Evolutionary conservation across 805 yeast genomes (phyloP).

Genomic region (Isabelozyma gotoi): DNA sequence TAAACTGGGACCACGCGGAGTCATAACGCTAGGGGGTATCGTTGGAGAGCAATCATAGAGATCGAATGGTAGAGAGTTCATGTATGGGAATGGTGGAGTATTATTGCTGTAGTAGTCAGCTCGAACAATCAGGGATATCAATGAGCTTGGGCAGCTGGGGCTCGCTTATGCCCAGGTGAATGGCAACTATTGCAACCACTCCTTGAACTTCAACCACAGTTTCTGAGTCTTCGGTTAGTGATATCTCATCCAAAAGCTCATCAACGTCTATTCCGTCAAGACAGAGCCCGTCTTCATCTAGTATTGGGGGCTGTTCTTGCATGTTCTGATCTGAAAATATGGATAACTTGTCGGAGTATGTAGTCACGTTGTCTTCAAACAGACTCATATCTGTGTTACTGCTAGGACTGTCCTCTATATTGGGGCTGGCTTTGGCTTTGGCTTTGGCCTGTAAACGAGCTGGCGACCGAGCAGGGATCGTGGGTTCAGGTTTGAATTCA

Average conservation of each 20-base stretch:
- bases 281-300: neutral
- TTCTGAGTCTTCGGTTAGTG: constrained; percentile 11
- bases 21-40: too few species aligned
- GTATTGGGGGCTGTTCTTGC: neutral
- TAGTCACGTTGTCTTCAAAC: neutral
- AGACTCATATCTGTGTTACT: neutral
- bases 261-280: constrained; percentile 8
- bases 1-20: too few species aligned
- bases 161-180: neutral
- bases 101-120: too few species aligned
- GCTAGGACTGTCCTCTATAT: neutral
- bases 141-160: neutral
- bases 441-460: neutral
- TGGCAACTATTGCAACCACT: constrained; percentile 20
- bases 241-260: constrained; percentile 18
- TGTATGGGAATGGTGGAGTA: too few species aligned
- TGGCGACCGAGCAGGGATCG: neutral
- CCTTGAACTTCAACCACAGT: constrained; percentile 21
- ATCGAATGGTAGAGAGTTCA: too few species aligned
- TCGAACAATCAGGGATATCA: too few species aligned
- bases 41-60: too few species aligned
- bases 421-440: too few species aligned
- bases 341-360: constrained; percentile 13
- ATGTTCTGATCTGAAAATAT: constrained; percentile 11
- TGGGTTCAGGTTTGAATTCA: neutral